phyloP scores from a whole-genome alignment of 2,329 filamentous ascomycete species.

The Epicoccum sorghinum region DNA sequence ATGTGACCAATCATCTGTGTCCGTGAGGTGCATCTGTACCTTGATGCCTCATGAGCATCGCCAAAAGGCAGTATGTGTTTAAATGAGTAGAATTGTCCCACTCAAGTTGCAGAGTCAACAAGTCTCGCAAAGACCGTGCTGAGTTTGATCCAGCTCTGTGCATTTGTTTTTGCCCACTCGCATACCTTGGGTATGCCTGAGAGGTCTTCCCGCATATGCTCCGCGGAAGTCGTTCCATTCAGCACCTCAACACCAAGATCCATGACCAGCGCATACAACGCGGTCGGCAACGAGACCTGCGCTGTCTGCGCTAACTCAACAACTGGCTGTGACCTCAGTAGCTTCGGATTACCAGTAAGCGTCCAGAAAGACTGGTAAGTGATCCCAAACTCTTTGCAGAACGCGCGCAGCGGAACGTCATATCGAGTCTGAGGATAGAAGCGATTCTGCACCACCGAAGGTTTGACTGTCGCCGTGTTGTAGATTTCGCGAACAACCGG shows the following conservation, averaged over 20 bases:
- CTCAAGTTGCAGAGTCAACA: too few relatives aligned
- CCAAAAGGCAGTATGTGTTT: too few relatives aligned
- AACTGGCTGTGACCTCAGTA: slow-evolving; percentile 58
- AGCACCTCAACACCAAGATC: slow-evolving; percentile 58
- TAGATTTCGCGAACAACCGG: slow-evolving; percentile 62
- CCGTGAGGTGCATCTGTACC: too few relatives aligned
- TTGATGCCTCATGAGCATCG: too few relatives aligned
- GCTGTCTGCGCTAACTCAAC: slow-evolving; percentile 54
- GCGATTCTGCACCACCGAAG: slow-evolving; percentile 75
- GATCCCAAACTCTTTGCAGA: slow-evolving; percentile 60
- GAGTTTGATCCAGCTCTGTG: slow-evolving; percentile 53
- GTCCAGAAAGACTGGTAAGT: slow-evolving; percentile 68
- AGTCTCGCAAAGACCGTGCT: not conserved
- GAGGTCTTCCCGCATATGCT: slow-evolving; percentile 61
- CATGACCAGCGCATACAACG: slow-evolving; percentile 64
- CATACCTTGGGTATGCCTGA: slow-evolving; percentile 51
- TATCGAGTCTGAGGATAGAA: slow-evolving; percentile 67
- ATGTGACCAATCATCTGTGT: too few relatives aligned
- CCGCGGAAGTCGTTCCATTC: slow-evolving; percentile 62
- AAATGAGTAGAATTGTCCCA: too few relatives aligned
- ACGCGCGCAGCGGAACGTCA: slow-evolving; percentile 65
- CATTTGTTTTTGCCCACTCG: slow-evolving; percentile 53
- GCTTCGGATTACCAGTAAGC: slow-evolving; percentile 62
- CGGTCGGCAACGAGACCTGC: slow-evolving; percentile 53
- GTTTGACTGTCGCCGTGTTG: slow-evolving; percentile 55